Percentiles rank a stretch among this genome's conserved stretches.
phyloP scores from a whole-genome alignment of 768 basidiomycete genomes.

The Termitomyces sp. region DNA sequence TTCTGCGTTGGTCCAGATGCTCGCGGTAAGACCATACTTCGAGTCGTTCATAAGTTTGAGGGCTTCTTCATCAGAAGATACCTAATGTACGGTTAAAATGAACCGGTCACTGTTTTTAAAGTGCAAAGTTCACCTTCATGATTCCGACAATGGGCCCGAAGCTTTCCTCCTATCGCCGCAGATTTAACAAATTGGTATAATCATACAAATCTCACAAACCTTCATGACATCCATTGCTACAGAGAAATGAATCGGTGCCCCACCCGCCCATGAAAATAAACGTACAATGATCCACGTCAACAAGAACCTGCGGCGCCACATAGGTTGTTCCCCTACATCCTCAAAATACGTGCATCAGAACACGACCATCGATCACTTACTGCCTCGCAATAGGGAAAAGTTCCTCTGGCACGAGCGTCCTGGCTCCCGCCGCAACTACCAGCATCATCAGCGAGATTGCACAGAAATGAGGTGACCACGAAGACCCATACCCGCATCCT shows the following conservation, averaged over 20 bases:
- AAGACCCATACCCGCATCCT: slow-evolving; percentile 62
- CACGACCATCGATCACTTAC: slow-evolving; percentile 33
- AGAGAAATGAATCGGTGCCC: neutral
- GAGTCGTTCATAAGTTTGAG: slow-evolving; percentile 94
- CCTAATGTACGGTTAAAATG: slow-evolving; percentile 31
- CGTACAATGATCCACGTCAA: slow-evolving; percentile 86
- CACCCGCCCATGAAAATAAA: slow-evolving; percentile 12
- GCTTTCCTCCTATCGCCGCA: slow-evolving; percentile 60
- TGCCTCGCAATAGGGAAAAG: slow-evolving; percentile 62
- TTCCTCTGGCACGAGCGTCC: slow-evolving; percentile 61
- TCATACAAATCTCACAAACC: slow-evolving; percentile 30
- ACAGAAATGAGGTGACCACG: neutral
- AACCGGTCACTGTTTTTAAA: neutral
- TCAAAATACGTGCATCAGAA: neutral
- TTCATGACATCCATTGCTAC: slow-evolving; percentile 91
- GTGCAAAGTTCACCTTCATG: slow-evolving; percentile 58
- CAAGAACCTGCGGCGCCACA: slow-evolving; percentile 87
- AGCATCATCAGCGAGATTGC: neutral
- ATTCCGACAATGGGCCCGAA: slow-evolving; percentile 95
- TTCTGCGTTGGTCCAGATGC: slow-evolving; percentile 83
- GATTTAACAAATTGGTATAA: neutral
- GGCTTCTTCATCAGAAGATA: slow-evolving; percentile 83
- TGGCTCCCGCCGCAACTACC: slow-evolving; percentile 75
- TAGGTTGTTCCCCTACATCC: slow-evolving; percentile 66
- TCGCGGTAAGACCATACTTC: slow-evolving; percentile 89